Base-by-base conservation (phyloP, 768 basidiomycete genomes). In the Phaeolepiota aurea region DNA sequence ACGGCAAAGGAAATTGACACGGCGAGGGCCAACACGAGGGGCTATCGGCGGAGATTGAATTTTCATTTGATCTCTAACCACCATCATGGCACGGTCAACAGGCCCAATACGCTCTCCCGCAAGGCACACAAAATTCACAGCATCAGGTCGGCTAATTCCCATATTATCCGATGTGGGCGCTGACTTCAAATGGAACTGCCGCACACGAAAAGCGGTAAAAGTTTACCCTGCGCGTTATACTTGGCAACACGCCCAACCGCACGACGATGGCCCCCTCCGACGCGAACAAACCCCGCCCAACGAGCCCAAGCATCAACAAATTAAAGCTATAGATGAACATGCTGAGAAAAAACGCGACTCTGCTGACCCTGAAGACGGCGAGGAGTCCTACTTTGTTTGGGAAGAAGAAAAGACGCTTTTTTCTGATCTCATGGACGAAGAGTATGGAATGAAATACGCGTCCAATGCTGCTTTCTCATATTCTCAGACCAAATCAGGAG, bases 371-470 rank as follows among this genome's bases (percentile, higher is more conserved):
- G 59, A 64, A 31, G 51, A 56, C 42, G 52, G 55, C 15, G 47
- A 48, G 14, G 53, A 56, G 4, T 47, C 51, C 1, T 51, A 58
- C 16, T 75, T 74, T 50, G 53, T 57, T 21, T 77, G 74, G 74
- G 68, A 76, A 28, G 69, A 73, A 45, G 74, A 74, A 49, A 56
- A 53, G n/a, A 73, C 74, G 2, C 61, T 77, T 22, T 62, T 74
- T n/a, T 64, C 68, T 12, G 68, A 67, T 32, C 56, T 77, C 15
- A 53, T 76, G 53, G 64, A 70, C 28, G 63, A 66, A 37, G 61
- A 53, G 71, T 70, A 53, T 46, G 58, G 44, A 18, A 32, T 38
- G 4, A 31, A 31, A 14, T 14, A 10, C 14, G 9, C 9, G 14
- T 14, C 9, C 28, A 31, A 10, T 31, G 28, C 9, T 31, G 28